Conservation (phyloP, 768 basidiomycete species). For the Xerocomus brunneocitrinus region DNA sequence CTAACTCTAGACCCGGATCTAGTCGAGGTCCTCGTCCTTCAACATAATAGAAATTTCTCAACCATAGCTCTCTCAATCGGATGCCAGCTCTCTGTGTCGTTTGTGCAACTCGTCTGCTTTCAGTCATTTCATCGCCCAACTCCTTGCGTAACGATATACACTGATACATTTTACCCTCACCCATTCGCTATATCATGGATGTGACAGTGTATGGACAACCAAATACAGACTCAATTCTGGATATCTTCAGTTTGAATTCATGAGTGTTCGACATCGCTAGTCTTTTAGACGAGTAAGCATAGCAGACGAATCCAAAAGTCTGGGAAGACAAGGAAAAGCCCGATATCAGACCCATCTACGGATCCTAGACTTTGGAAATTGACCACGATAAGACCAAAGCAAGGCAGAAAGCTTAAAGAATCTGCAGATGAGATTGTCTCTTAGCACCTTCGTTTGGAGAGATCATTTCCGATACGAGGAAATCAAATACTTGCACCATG, state of each 20-base stretch:
- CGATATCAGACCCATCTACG: not conserved
- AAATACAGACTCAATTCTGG: slow-evolving; percentile 6
- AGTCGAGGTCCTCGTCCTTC: slow-evolving; percentile 26
- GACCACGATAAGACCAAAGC: not conserved
- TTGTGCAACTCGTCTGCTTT: slow-evolving; percentile 17
- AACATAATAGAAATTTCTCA: slow-evolving; percentile 21
- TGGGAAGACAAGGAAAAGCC: not conserved
- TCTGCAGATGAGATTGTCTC: not conserved
- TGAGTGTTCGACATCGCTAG: not conserved
- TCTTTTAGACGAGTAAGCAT: not conserved
- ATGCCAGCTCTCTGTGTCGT: slow-evolving; percentile 8
- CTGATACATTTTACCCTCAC: slow-evolving; percentile 15
- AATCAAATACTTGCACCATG: not conserved
- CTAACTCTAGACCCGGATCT: slow-evolving; percentile 27
- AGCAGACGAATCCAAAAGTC: not conserved
- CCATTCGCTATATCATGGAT: slow-evolving; percentile 12
- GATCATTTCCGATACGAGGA: not conserved
- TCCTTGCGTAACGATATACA: slow-evolving; percentile 19
- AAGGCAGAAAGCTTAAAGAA: not conserved
- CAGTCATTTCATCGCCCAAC: slow-evolving; percentile 9
- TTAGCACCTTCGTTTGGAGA: not conserved
- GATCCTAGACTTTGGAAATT: not conserved
- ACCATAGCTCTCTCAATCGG: not conserved
- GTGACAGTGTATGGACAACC: slow-evolving; percentile 19
- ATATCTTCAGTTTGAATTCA: not conserved